Evolutionary conservation across 2,329 filamentous ascomycete species (phyloP).

Genomic region (Fusarium nelsonii): DNA sequence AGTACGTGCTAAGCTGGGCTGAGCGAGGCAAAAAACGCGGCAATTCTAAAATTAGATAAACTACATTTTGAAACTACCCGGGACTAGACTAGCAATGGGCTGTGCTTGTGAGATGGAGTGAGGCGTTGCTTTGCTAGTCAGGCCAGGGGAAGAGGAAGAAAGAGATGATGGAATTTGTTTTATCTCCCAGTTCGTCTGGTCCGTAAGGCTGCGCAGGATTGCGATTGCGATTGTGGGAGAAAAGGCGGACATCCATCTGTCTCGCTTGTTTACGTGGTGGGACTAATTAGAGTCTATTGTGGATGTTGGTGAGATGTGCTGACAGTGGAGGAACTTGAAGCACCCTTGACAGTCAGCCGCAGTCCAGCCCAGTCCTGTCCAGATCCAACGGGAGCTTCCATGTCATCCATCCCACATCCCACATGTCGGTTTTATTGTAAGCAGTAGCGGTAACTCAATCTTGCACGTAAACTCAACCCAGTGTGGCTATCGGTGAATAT

Average conservation of each 20-base stretch:
- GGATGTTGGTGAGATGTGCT: constrained; percentile 10
- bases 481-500: not conserved
- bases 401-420: constrained; percentile 11
- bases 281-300: not conserved
- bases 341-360: constrained; percentile 24
- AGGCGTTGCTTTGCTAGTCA: constrained; percentile 28
- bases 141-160: not conserved
- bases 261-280: not conserved
- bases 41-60: constrained; percentile 46
- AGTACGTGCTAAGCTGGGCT: constrained; percentile 26
- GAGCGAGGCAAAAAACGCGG: constrained; percentile 41
- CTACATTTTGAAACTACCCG: constrained; percentile 23
- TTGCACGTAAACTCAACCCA: constrained; percentile 8
- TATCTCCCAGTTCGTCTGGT: not conserved
- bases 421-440: not conserved
- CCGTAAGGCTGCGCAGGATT: constrained; percentile 13
- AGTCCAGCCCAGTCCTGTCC: not conserved
- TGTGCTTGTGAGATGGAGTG: constrained; percentile 36
- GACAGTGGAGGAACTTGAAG: constrained; percentile 7
- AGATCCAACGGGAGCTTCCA: constrained; percentile 19
- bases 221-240: not conserved
- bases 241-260: not conserved
- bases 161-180: constrained; percentile 2
- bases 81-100: constrained; percentile 35
- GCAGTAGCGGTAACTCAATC: constrained; percentile 23